phyloP scores from a whole-genome alignment of 2,329 filamentous ascomycete genomes.

The Neonectria hederae region DNA sequence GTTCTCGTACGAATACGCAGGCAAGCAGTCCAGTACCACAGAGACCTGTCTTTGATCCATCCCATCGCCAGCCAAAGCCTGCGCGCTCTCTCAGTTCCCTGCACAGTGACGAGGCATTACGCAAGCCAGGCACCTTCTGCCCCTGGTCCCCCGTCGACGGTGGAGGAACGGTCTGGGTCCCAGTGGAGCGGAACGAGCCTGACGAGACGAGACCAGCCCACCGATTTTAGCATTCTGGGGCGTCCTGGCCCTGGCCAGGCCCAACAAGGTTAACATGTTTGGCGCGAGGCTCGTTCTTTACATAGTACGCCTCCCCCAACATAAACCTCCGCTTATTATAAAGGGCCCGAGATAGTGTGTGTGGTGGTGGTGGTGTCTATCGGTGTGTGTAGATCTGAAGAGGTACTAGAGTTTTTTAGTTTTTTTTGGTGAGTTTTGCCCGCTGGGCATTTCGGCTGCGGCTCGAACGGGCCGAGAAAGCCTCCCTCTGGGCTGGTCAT shows the following conservation, averaged over 20 bases:
- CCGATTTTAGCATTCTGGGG: slow-evolving; percentile 6
- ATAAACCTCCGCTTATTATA: neutral
- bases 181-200: slow-evolving; percentile 29
- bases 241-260: slow-evolving; percentile 5
- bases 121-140: slow-evolving; percentile 31
- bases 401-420: neutral
- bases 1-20: neutral
- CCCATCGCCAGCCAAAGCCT: neutral
- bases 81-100: neutral
- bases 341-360: neutral
- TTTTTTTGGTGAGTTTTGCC: neutral
- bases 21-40: neutral
- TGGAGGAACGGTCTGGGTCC: slow-evolving; percentile 39
- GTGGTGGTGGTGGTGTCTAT: neutral
- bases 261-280: neutral
- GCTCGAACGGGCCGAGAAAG: slow-evolving; percentile 3
- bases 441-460: neutral
- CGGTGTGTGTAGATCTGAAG: neutral
- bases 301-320: slow-evolving; percentile 4
- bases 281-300: neutral
- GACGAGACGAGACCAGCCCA: slow-evolving; percentile 15
- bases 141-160: slow-evolving; percentile 4
- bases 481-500: neutral
- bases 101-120: slow-evolving; percentile 28
- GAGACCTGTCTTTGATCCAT: neutral